phyloP scores from a whole-genome alignment of 2,329 filamentous ascomycete genomes.

The Diplodia intermedia region DNA sequence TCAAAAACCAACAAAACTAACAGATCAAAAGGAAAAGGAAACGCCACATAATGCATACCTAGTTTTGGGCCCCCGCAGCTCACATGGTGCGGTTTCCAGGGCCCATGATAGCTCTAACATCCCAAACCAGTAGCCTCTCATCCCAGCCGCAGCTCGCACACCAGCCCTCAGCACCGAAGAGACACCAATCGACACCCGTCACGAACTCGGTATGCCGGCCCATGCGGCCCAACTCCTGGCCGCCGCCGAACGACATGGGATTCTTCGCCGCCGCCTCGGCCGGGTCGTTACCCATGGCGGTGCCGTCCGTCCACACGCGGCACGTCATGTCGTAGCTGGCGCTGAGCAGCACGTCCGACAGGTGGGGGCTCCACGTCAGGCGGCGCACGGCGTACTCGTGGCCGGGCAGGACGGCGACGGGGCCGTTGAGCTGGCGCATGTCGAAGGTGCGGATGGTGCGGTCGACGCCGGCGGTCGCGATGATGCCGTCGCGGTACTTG shows the following conservation, averaged over 20 bases:
- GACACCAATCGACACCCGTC: constrained; percentile 95
- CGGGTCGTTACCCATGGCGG: constrained; percentile 53
- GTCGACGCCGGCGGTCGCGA: constrained; percentile 91
- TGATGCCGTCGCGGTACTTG: constrained; percentile 85
- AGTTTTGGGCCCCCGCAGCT: not conserved
- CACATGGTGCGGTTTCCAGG: constrained; percentile 6
- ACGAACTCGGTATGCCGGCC: constrained; percentile 93
- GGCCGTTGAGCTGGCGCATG: constrained; percentile 77
- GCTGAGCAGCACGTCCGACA: constrained; percentile 84
- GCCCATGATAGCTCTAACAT: constrained; percentile 72
- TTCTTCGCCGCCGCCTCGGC: constrained; percentile 46
- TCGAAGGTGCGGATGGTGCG: constrained; percentile 88
- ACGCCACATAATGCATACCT: constrained; percentile 25
- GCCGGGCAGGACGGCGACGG: constrained; percentile 75
- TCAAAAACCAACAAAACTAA: not conserved
- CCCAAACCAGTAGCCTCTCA: constrained; percentile 89
- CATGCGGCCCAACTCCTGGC: constrained; percentile 83
- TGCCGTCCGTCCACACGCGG: constrained; percentile 89
- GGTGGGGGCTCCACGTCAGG: constrained; percentile 90
- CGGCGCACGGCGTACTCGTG: constrained; percentile 91
- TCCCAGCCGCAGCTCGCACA: constrained; percentile 96
- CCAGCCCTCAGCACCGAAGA: constrained; percentile 96
- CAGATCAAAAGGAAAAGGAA: not conserved
- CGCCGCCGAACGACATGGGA: constrained; percentile 57
- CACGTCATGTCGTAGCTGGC: constrained; percentile 99